Base-by-base conservation (phyloP, 305 asterid species). In the Andrographis paniculata region DNA sequence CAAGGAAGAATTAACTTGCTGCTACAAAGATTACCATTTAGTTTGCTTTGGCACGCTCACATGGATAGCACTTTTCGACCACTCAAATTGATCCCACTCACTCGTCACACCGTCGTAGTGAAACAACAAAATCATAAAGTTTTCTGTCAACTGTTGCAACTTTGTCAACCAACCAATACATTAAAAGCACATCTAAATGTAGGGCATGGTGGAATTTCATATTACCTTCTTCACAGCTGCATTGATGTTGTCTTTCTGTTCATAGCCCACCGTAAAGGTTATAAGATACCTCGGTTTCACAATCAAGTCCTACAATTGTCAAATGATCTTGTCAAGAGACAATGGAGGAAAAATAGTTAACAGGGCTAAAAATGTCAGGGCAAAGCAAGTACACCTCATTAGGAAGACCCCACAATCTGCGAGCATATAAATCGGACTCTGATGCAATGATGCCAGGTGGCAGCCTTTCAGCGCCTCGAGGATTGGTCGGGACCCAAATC, bases 71-170 rank as follows among this genome's bases (percentile, higher is more conserved):
- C 69, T 59, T 55, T 63, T 62, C 40, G 91, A 80, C 82, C 91
- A 80, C 71, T 38, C 43, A 4, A 38, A 38, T 15, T 38, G 20
- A 6, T 38, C 43, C 43, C 43, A 38, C 16, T 38, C 85, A 50
- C 68, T 76, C 53, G 79, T 65, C 50, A 60, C 78, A 28, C 82
- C 80, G 61, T 80, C 91, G 64, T 76, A 80, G 74, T 80, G 85
- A 61, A 80, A 80, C 39, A 80, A 46, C 64, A 80, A 28, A 53
- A 76, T 64, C 40, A 72, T 67, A 47, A 80, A 80, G 76, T 80
- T 76, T 46, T 76, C 80, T 42, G 85, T 64, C 58, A 80, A 60
- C 91, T 80, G 82, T 52, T n/a, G n/a, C 14, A 12, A 12, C 46
- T 49, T 43, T 41, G 61, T 53, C 53, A 41, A 42, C 20, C 39